Evolutionary conservation across 2,329 filamentous ascomycete species (phyloP).

Genomic region (Endocalyx cinctus): DNA sequence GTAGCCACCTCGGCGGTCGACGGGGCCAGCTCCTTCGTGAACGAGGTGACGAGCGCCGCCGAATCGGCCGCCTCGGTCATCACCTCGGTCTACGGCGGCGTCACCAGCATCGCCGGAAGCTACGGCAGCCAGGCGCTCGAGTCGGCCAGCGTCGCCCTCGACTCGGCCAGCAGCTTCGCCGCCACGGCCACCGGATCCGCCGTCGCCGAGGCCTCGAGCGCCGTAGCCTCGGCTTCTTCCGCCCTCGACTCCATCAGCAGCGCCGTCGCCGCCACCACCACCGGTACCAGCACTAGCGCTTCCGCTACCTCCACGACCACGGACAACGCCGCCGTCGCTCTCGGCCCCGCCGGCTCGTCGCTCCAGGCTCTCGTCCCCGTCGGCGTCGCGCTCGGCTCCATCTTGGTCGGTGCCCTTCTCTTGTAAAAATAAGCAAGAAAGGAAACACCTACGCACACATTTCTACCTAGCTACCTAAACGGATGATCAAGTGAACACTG

Average conservation of each 20-base stretch:
- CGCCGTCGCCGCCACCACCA: not conserved
- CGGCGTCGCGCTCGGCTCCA: too few relatives aligned
- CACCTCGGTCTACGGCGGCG: too few relatives aligned
- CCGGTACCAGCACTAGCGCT: constrained; percentile 5
- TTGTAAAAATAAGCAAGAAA: constrained; percentile 8
- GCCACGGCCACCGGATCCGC: constrained; percentile 15
- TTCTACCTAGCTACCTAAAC: not conserved
- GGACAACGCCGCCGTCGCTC: constrained; percentile 9
- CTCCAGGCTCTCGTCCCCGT: too few relatives aligned
- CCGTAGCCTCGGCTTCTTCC: constrained; percentile 7
- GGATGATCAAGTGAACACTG: not conserved
- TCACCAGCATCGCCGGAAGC: too few relatives aligned
- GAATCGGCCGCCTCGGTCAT: constrained; percentile 8
- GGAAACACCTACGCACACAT: not conserved
- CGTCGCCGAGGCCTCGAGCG: constrained; percentile 10
- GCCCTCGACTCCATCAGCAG: constrained; percentile 1
- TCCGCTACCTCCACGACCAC: constrained; percentile 8
- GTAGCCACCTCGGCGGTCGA: constrained; percentile 7
- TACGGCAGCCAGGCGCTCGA: too few relatives aligned
- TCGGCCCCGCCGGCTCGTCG: too few relatives aligned
- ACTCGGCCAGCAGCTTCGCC: constrained; percentile 17
- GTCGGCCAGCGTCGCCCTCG: constrained; percentile 12
- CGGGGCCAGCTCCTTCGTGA: constrained; percentile 5
- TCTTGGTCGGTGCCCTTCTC: constrained; percentile 13
- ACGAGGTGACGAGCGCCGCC: too few relatives aligned